phyloP scores from a whole-genome alignment of 2,329 filamentous ascomycete genomes.

The Colletotrichum karsti region DNA sequence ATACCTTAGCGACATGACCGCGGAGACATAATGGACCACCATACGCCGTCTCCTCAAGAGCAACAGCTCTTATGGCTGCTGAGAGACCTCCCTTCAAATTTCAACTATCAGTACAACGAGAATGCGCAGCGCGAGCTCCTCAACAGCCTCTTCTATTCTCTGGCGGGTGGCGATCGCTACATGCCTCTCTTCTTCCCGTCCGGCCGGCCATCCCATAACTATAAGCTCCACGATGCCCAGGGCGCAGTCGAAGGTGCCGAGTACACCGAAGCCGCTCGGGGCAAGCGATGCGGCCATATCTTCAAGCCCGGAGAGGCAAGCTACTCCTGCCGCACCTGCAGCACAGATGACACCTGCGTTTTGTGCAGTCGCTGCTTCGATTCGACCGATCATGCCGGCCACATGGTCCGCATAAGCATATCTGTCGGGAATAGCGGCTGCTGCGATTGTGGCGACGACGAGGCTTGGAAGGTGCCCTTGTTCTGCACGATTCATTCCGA shows the following conservation, averaged over 20 bases:
- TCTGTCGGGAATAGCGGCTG: slow-evolving; percentile 93
- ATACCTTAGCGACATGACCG: slow-evolving; percentile 19
- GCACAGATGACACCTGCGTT: slow-evolving; percentile 93
- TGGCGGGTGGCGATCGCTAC: slow-evolving; percentile 80
- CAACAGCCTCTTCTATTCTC: slow-evolving; percentile 83
- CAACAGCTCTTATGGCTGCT: slow-evolving; percentile 85
- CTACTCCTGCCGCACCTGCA: slow-evolving; percentile 94
- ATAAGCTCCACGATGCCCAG: slow-evolving; percentile 88
- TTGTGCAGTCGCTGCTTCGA: slow-evolving; percentile 95
- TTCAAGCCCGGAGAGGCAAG: slow-evolving; percentile 94
- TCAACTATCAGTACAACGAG: slow-evolving; percentile 79
- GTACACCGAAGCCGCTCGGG: slow-evolving; percentile 89
- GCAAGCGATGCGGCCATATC: slow-evolving; percentile 96
- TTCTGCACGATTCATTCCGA: slow-evolving; percentile 94
- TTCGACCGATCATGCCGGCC: slow-evolving; percentile 91
- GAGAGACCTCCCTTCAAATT: slow-evolving; percentile 76
- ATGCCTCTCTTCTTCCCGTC: slow-evolving; percentile 84
- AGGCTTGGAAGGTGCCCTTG: slow-evolving; percentile 90
- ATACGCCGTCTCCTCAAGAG: slow-evolving; percentile 74
- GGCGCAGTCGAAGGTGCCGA: slow-evolving; percentile 94
- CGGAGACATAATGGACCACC: slow-evolving; percentile 54
- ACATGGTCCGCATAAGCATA: slow-evolving; percentile 89
- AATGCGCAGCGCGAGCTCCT: slow-evolving; percentile 78
- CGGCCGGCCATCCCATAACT: slow-evolving; percentile 69
- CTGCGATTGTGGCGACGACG: slow-evolving; percentile 95